Evolutionary conservation across 129 eudicot species (phyloP).

Genomic region (Centella asiatica): DNA sequence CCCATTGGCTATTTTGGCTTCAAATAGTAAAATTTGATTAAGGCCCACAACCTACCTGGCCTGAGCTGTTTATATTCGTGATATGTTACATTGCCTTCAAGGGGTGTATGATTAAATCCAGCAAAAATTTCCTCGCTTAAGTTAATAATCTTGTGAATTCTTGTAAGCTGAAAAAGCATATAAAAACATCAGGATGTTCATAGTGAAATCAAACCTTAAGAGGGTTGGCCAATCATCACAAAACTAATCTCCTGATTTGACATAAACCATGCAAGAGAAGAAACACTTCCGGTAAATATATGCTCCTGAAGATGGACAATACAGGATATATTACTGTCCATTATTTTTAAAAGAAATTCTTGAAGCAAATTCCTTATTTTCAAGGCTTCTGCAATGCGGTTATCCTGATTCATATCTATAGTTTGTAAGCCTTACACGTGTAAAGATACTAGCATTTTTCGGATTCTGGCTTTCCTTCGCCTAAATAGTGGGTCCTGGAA

Average conservation of each 20-base stretch:
- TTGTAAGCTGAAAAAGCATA: conserved; percentile 79
- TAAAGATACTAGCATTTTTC: conserved; percentile 93
- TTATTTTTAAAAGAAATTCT: conserved; percentile 84
- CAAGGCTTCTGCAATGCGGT: conserved; percentile 96
- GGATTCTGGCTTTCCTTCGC: conserved; percentile 99
- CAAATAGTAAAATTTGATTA: conserved; percentile 83
- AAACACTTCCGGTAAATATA: conserved; percentile 96
- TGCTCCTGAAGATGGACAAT: conserved; percentile 95
- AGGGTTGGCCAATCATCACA: conserved; percentile 94
- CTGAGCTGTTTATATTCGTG: conserved; percentile 96
- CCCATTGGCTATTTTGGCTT: conserved; percentile 94
- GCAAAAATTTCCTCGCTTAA: conserved; percentile 96
- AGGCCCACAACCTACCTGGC: conserved; percentile 89
- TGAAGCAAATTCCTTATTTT: conserved; percentile 96
- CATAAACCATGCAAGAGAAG: conserved; percentile 99
- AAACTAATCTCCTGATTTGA: conserved; percentile 94
- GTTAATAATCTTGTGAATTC: conserved; percentile 88
- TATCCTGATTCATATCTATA: conserved; percentile 99
- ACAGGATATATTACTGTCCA: conserved; percentile 73
- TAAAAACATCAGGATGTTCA: conserved; percentile 95
- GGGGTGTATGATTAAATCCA: conserved; percentile 92
- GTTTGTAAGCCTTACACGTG: conserved; percentile 99
- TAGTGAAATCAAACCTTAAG: conserved; percentile 96
- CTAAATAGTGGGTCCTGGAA: conserved; percentile 95
- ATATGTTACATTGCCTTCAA: conserved; percentile 98